Base-by-base conservation (phyloP, 208 protist genomes). In the Vickermania spadyakhi region DNA sequence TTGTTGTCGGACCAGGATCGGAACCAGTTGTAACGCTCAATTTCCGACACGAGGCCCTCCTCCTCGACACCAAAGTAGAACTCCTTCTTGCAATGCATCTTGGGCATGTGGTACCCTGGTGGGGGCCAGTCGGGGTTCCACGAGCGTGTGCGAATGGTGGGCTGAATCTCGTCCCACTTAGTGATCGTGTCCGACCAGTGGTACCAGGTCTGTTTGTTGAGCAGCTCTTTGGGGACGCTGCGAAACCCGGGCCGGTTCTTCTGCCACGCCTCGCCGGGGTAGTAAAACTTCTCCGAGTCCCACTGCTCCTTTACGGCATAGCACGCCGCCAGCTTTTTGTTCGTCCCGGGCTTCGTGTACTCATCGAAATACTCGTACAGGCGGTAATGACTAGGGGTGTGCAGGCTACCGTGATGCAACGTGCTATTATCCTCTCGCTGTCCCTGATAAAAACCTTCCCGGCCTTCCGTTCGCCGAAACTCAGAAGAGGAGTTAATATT, bases 331-430 rank as follows among this genome's bases (percentile, higher is more conserved):
- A 85, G 64, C 70, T 94, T 94, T 30, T 61, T 68, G 64, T 94
- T 74, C 4, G 77, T 70, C 13, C 87, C 87, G 27, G 87, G 87
- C 64, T 89, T 84, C 56, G 81, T 91, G 66, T 94, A 94, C 70
- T 90, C 83, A 60, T 94, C 87, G 70, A 94, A 94, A 72, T 94
- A 81, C 58, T 94, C 84, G 71, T 94, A 86, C 31, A 94, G 61
- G 30, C 83, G 83, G 64, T 94, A 91, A 31, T 91, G 75, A 62
- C 68, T 71, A 4, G 87, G 87, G 14, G 81, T 89, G 70, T 94
- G 83, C 29, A 89, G 62, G 31, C 75, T 78, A 7, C 78, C 87
- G 64, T 86, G 73, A 18, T 79, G 45, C 11, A 61, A 77, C 0
- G 79, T 86, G 13, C 75, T 81, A 68, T 87, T 87, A 56, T 94